Base-by-base conservation (phyloP, 2,329 filamentous ascomycete species). In the Hymenoscyphus fraxineus region DNA sequence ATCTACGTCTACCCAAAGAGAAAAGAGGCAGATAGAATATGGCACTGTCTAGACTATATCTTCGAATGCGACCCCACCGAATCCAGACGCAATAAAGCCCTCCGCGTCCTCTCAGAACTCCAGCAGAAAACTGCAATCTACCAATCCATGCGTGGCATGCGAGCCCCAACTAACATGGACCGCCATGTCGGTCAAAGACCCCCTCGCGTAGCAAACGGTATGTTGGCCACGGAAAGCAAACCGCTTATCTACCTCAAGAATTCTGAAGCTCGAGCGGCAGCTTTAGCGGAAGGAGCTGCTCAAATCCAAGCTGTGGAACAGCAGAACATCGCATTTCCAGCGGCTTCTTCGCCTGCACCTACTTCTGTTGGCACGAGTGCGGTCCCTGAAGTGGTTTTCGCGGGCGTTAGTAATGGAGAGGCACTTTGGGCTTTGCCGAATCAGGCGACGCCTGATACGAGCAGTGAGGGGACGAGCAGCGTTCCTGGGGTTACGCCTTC, bases 1-100 rank as follows among this genome's bases (percentile, higher is more conserved):
- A 77, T 91, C 3, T 89, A 86, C 72, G 77, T 82, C 61, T 70
- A 73, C 54, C 73, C 74, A 9, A 59, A 71, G 22, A 66, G 69
- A 39, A 80, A 80, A 60, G 82, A 89, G 66, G 85, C 86, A 1
- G 81, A 84, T 31, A 83, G 89, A 9, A 89, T 92, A 64, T 92
- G 90, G 89, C 78, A 79, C 40, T 89, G 87, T 70, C 78, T 92
- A 32, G 88, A 93, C 72, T 92, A 87, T 72, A 86, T 90, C 31
- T 93, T 91, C 73, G 83, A 86, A 60, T 78, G 88, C 35, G 82
- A 88, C 39, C 73, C 80, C 5, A 75, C 79, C 40, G 74, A 84
- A 54, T 75, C 81, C 13, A 81, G 81, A 2, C 79, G 81, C 19
- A 79, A 84, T 55, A 92, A 92, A 73, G 83, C 81, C 12, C 77